Conservation (phyloP, 2,329 filamentous ascomycete species). For the Periconia digitata region DNA sequence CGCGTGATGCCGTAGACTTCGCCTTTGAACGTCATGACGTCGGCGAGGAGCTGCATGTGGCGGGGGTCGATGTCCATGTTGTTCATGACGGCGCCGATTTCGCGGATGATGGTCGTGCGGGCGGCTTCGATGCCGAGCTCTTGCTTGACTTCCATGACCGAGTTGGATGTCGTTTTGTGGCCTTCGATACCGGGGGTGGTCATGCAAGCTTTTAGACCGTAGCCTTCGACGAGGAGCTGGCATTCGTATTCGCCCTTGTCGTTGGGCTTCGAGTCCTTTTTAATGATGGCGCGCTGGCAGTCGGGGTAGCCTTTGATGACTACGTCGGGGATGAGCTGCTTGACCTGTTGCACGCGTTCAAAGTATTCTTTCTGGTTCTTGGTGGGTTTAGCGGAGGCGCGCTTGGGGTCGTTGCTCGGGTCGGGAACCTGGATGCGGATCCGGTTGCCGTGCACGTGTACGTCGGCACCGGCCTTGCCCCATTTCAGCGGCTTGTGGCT, state of each 20-base stretch:
- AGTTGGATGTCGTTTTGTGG: conserved; percentile 74
- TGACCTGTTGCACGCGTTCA: conserved; percentile 80
- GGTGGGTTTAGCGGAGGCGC: conserved; percentile 26
- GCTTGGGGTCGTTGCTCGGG: conserved; percentile 28
- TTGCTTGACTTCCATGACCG: conserved; percentile 83
- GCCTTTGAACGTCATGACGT: conserved; percentile 99
- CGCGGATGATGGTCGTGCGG: conserved; percentile 80
- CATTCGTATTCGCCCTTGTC: conserved; percentile 62
- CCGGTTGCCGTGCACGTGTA: conserved; percentile 42
- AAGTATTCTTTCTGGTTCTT: conserved; percentile 63
- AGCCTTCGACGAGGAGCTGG: conserved; percentile 81
- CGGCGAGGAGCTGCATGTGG: conserved; percentile 95
- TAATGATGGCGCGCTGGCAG: conserved; percentile 83
- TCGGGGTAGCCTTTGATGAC: conserved; percentile 88
- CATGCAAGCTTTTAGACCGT: conserved; percentile 87
- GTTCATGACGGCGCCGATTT: conserved; percentile 88
- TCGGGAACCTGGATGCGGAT: conserved; percentile 74
- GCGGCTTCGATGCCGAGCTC: conserved; percentile 96
- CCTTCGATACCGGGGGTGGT: conserved; percentile 89
- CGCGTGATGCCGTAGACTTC: conserved; percentile 95
- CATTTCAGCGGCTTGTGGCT: conserved; percentile 83
- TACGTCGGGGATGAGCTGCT: conserved; percentile 78
- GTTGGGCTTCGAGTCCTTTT: conserved; percentile 70
- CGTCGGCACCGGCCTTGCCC: conserved; percentile 63
- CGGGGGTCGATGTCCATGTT: conserved; percentile 95